Percentiles rank a stretch among this genome's conserved stretches.
Evolutionary conservation across 495 filamentous ascomycete species (phyloP).

Genomic region (Penicillium ochrochloron): DNA sequence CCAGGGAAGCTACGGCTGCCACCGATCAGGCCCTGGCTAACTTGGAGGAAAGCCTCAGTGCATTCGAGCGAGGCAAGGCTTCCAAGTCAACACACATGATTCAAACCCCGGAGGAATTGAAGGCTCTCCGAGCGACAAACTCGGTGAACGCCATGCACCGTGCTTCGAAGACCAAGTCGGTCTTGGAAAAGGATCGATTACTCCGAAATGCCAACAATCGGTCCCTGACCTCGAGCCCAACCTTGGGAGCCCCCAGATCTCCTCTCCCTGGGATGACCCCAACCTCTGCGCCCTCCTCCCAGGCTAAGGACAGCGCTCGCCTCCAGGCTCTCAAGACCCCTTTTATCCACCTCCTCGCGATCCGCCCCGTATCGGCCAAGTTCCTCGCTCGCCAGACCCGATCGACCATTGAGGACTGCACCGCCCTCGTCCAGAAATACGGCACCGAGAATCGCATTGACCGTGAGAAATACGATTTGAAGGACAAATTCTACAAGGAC

Average conservation of each 20-base stretch:
- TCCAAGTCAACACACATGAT: slow-evolving; percentile 56
- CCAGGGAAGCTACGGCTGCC: slow-evolving; percentile 56
- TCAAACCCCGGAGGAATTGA: slow-evolving; percentile 43
- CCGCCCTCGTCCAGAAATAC: slow-evolving; percentile 57
- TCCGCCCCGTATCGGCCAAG: slow-evolving; percentile 60
- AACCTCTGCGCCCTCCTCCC: slow-evolving; percentile 56
- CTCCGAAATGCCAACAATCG: slow-evolving; percentile 52
- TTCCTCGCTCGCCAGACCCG: slow-evolving; percentile 62
- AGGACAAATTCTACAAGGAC: slow-evolving; percentile 77
- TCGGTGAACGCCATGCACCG: slow-evolving; percentile 22
- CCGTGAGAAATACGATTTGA: slow-evolving; percentile 67
- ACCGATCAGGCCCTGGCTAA: slow-evolving; percentile 59
- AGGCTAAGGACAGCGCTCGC: slow-evolving; percentile 57
- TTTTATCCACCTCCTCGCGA: slow-evolving; percentile 76
- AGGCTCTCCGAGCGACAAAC: slow-evolving; percentile 34
- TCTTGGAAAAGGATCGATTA: slow-evolving; percentile 52
- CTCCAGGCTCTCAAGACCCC: slow-evolving; percentile 57
- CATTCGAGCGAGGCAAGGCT: slow-evolving; percentile 55
- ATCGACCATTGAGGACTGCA: slow-evolving; percentile 60
- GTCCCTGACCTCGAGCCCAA: slow-evolving; percentile 68
- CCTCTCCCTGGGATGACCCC: slow-evolving; percentile 45
- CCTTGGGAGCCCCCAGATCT: slow-evolving; percentile 55
- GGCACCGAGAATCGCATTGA: slow-evolving; percentile 63
- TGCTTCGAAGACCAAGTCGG: slow-evolving; percentile 41
- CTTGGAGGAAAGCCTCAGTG: slow-evolving; percentile 57